Percentiles rank a stretch among this genome's conserved stretches.
Conservation (phyloP, 805 yeast genomes). For the Spathaspora girioi region DNA sequence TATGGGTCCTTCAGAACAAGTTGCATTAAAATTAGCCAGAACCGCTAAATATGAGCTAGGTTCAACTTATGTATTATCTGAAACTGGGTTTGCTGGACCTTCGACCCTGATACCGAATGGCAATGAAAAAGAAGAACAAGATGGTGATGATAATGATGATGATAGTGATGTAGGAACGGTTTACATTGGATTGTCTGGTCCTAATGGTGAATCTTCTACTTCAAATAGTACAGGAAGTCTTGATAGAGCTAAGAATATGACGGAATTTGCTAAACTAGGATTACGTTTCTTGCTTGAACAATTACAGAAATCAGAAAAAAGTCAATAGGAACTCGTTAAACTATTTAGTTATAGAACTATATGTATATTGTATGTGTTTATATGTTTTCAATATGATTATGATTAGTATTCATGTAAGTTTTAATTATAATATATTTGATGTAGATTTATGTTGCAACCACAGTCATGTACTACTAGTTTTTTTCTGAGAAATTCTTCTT, state of each 20-base stretch:
- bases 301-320: constrained; percentile 16
- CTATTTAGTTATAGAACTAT: background rate
- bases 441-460: background rate
- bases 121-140: constrained; percentile 10
- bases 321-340: background rate
- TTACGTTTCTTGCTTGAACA: constrained; percentile 55
- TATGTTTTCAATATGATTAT: background rate
- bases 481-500: too few species aligned
- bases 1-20: constrained; percentile 79
- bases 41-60: constrained; percentile 78
- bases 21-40: constrained; percentile 73
- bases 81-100: constrained; percentile 89
- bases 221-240: constrained; percentile 41
- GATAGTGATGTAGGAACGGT: constrained; percentile 57
- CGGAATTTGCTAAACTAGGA: constrained; percentile 65
- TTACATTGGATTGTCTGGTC: constrained; percentile 68
- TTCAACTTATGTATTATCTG: constrained; percentile 76
- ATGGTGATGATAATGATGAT: constrained; percentile 7
- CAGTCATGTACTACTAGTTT: too few species aligned
- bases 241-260: constrained; percentile 71
- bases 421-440: background rate
- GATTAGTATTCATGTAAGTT: background rate
- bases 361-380: background rate
- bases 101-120: constrained; percentile 34
- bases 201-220: constrained; percentile 50